These are phyloP conservation scores for Alternaria arbusti DNA, from an alignment of 2,329 filamentous ascomycete genomes.

Conservation along the genomic window DNA sequence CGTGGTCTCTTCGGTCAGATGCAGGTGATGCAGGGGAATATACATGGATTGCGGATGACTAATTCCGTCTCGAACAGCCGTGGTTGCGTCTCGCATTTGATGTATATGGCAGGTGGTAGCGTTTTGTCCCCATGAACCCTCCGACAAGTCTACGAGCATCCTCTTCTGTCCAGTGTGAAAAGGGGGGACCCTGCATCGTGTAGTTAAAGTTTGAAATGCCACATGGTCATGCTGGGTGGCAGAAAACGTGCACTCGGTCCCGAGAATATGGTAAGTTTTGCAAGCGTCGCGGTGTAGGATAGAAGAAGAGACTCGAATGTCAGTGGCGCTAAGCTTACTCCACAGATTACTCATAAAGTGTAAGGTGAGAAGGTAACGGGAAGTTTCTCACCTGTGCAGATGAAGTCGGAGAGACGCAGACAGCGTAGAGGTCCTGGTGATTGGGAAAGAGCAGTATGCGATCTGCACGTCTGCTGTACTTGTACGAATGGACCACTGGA, in stretches of 20 bases:
- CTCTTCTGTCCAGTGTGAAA: background rate
- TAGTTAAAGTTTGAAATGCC: background rate
- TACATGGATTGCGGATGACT: background rate
- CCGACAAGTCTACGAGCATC: background rate
- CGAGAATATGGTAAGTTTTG: slow-evolving; percentile 1
- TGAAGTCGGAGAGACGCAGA: background rate
- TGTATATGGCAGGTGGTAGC: background rate
- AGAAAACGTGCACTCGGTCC: slow-evolving; percentile 1
- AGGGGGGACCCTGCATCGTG: background rate
- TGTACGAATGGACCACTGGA: background rate
- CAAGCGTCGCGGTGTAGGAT: background rate
- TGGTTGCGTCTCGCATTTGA: background rate
- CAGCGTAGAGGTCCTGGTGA: background rate
- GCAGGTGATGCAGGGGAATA: background rate
- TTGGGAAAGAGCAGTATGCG: background rate
- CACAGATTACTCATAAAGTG: background rate
- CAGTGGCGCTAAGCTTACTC: background rate
- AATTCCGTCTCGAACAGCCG: background rate
- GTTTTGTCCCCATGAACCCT: background rate
- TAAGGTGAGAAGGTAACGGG: background rate
- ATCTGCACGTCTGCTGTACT: background rate
- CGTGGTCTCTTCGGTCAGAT: background rate
- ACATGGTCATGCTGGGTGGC: slow-evolving; percentile 6
- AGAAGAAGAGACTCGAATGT: background rate
- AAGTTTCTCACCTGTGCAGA: background rate